These are phyloP conservation scores for Aspergillus pseudonomiae DNA, from an alignment of 2,329 filamentous ascomycete genomes.

Conservation along the genomic window DNA sequence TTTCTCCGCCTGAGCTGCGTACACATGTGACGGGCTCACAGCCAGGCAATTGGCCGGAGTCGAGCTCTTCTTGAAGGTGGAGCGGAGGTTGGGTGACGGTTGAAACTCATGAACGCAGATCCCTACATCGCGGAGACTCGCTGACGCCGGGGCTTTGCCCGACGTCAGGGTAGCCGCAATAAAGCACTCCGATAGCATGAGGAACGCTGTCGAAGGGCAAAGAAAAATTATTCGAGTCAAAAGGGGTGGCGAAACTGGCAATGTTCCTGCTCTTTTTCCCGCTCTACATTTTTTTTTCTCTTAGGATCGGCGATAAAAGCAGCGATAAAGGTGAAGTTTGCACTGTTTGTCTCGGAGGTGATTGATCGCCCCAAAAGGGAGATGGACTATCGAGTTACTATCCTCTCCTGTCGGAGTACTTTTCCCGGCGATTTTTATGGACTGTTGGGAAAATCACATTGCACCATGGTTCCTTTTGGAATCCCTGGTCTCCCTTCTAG, in stretches of 20 bases:
- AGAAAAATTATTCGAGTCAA: not conserved
- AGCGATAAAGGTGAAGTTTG: conserved; percentile 35
- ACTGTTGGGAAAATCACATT: not conserved
- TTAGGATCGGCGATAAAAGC: conserved; percentile 27
- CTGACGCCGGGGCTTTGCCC: conserved; percentile 47
- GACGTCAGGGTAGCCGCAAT: conserved; percentile 49
- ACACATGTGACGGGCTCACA: conserved; percentile 79
- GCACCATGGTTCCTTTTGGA: not conserved
- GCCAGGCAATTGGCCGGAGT: conserved; percentile 78
- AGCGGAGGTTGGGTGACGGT: conserved; percentile 73
- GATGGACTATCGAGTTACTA: not conserved
- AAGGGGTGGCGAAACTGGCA: not conserved
- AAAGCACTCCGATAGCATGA: conserved; percentile 54
- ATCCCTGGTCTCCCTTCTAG: conserved; percentile 18
- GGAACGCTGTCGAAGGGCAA: conserved; percentile 19
- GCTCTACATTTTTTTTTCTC: conserved; percentile 14
- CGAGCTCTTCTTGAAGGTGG: conserved; percentile 89
- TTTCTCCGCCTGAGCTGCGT: conserved; percentile 88
- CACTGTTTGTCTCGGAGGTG: conserved; percentile 31
- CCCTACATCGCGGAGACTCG: conserved; percentile 73
- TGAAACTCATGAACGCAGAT: conserved; percentile 85
- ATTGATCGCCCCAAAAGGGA: not conserved
- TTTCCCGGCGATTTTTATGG: not conserved
- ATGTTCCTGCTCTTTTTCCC: conserved; percentile 11
- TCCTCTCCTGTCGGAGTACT: not conserved